A percentile compares a stretch with the other conserved stretches of the same genome.
Evolutionary conservation across 2,329 filamentous ascomycete species (phyloP).

Genomic region (Saccharata proteae): DNA sequence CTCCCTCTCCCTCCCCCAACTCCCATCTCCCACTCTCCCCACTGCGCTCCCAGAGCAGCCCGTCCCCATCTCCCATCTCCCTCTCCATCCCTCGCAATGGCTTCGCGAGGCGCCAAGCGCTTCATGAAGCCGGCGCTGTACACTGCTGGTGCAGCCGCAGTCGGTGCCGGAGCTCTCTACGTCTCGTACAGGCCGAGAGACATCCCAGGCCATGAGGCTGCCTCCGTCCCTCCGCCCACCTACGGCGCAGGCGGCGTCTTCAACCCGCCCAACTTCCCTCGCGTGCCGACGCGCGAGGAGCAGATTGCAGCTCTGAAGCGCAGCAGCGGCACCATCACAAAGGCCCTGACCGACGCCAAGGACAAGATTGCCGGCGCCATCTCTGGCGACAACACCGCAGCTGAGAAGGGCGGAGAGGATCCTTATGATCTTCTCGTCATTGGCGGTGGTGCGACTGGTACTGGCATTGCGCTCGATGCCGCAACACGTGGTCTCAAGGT

Average conservation of each 20-base stretch:
- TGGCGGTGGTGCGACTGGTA: slow-evolving; percentile 66
- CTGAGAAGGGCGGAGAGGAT: slow-evolving; percentile 25
- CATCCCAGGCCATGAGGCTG: slow-evolving; percentile 56
- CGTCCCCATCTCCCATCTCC: background rate
- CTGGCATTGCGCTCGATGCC: slow-evolving; percentile 71
- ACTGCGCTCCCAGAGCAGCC: background rate
- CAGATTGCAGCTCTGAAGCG: slow-evolving; percentile 50
- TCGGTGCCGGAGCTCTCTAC: slow-evolving; percentile 46
- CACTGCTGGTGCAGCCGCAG: slow-evolving; percentile 41
- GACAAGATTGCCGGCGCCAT: slow-evolving; percentile 14
- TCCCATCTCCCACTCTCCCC: slow-evolving; percentile 1
- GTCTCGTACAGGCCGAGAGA: slow-evolving; percentile 56
- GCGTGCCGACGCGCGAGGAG: slow-evolving; percentile 48
- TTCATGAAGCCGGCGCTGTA: slow-evolving; percentile 48
- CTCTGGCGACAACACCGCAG: slow-evolving; percentile 2
- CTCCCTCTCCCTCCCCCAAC: background rate
- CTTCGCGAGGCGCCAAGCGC: slow-evolving; percentile 20
- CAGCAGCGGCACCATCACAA: slow-evolving; percentile 30
- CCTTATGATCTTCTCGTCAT: slow-evolving; percentile 69
- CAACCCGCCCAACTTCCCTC: slow-evolving; percentile 53
- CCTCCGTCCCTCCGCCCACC: slow-evolving; percentile 57
- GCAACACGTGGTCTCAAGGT: slow-evolving; percentile 69
- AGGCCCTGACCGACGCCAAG: slow-evolving; percentile 26
- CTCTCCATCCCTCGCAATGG: slow-evolving; percentile 8
- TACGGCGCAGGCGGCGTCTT: slow-evolving; percentile 58